phyloP scores from a whole-genome alignment of 2,329 filamentous ascomycete genomes.

The Tricladium varicosporioides region DNA sequence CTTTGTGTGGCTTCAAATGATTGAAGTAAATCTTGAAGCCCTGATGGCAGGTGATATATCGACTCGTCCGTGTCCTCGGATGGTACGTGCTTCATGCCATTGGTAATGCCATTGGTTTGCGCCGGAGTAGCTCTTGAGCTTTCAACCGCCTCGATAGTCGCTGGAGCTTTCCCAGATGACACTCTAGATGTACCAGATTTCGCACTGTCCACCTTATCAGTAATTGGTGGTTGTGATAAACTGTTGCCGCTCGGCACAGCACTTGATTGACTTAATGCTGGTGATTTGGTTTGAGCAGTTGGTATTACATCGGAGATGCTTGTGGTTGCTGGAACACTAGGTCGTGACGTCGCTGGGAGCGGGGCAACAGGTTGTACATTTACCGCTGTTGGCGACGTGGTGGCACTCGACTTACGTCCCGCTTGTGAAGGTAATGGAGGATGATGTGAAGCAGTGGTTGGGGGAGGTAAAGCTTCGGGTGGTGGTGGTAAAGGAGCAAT shows the following conservation, averaged over 20 bases:
- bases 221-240: slow-evolving; percentile 44
- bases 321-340: slow-evolving; percentile 33
- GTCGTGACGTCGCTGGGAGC: slow-evolving; percentile 35
- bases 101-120: slow-evolving; percentile 51
- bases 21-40: slow-evolving; percentile 84
- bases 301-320: slow-evolving; percentile 39
- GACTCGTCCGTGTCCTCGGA: slow-evolving; percentile 63
- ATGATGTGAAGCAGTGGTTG: slow-evolving; percentile 38
- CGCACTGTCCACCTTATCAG: slow-evolving; percentile 43
- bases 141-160: slow-evolving; percentile 42
- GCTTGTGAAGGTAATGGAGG: slow-evolving; percentile 39
- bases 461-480: slow-evolving; percentile 59
- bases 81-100: slow-evolving; percentile 46
- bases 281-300: slow-evolving; percentile 49
- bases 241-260: slow-evolving; percentile 40
- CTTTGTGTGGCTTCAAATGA: slow-evolving; percentile 84
- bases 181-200: slow-evolving; percentile 25
- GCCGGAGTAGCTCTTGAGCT: slow-evolving; percentile 44
- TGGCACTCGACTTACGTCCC: slow-evolving; percentile 52
- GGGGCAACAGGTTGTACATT: slow-evolving; percentile 44
- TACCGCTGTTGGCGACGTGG: slow-evolving; percentile 51
- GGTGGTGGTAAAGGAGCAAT: slow-evolving; percentile 93
- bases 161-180: slow-evolving; percentile 33
- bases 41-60: slow-evolving; percentile 88
- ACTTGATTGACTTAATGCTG: slow-evolving; percentile 45